phyloP scores from a whole-genome alignment of 1,284 basidiomycete genomes.

The Fereydounia khargensis region DNA sequence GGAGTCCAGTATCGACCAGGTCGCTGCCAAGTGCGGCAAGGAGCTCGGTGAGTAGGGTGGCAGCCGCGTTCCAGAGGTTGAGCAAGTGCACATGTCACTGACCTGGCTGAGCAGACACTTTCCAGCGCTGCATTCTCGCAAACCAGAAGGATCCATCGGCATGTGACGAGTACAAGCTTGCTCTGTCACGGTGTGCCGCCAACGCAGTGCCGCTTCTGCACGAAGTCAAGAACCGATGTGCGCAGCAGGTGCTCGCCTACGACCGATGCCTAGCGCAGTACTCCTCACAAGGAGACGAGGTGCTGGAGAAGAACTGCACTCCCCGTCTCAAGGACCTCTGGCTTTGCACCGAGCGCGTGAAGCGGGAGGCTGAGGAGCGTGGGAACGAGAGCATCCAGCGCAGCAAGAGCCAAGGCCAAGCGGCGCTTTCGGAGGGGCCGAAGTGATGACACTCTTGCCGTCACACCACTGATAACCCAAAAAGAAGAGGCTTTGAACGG shows the following conservation, averaged over 20 bases:
- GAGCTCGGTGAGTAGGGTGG: slow-evolving; percentile 35
- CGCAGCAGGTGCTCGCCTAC: slow-evolving; percentile 39
- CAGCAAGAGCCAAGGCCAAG: slow-evolving; percentile 9
- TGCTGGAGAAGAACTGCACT: slow-evolving; percentile 43
- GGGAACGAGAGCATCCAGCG: slow-evolving; percentile 7
- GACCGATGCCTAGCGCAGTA: slow-evolving; percentile 41
- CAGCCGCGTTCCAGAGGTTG: too few relatives aligned
- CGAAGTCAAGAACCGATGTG: slow-evolving; percentile 46
- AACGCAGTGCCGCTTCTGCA: slow-evolving; percentile 45
- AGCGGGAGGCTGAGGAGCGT: slow-evolving; percentile 24
- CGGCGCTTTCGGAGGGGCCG: too few relatives aligned
- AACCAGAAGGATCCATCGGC: slow-evolving; percentile 33
- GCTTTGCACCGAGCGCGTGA: slow-evolving; percentile 49
- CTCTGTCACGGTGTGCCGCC: slow-evolving; percentile 45
- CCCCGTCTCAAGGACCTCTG: slow-evolving; percentile 38
- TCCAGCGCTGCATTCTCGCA: slow-evolving; percentile 50
- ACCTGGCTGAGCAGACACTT: slow-evolving; percentile 18
- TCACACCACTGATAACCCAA: too few relatives aligned
- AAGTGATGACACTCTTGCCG: too few relatives aligned
- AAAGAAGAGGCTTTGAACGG: too few relatives aligned
- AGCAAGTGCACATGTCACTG: too few relatives aligned
- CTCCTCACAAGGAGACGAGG: slow-evolving; percentile 30
- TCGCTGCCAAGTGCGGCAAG: slow-evolving; percentile 37
- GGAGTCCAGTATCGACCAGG: slow-evolving; percentile 39
- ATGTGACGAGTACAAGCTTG: slow-evolving; percentile 37